A percentile compares a stretch with the other conserved stretches of the same genome.
Evolutionary conservation across 768 basidiomycete genomes (phyloP).

Genomic region (Vararia minispora): DNA sequence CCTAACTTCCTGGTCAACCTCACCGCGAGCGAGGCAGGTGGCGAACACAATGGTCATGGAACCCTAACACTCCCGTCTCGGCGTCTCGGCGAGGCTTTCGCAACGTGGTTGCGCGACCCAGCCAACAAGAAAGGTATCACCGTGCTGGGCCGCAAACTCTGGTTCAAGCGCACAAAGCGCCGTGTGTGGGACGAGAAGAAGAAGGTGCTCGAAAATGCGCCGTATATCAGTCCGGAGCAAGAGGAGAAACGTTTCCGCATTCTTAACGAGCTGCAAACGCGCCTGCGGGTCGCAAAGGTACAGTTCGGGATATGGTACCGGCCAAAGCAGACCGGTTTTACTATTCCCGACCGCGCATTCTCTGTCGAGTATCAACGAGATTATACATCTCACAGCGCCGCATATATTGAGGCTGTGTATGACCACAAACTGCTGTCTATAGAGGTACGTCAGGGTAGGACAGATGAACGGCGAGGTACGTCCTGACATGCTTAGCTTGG

Average conservation of each 20-base stretch:
- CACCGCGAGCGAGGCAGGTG: slow-evolving; percentile 35
- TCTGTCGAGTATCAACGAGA: slow-evolving; percentile 62
- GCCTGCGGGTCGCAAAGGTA: slow-evolving; percentile 45
- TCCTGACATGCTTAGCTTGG: slow-evolving; percentile 10
- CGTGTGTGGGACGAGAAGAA: slow-evolving; percentile 1
- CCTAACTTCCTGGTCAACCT: slow-evolving; percentile 56
- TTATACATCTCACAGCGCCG: slow-evolving; percentile 33
- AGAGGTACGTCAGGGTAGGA: slow-evolving; percentile 35
- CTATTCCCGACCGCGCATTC: slow-evolving; percentile 33
- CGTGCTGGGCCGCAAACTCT: slow-evolving; percentile 8
- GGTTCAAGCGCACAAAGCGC: slow-evolving; percentile 3
- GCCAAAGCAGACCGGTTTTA: slow-evolving; percentile 7
- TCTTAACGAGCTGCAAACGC: slow-evolving; percentile 31
- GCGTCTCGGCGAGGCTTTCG: slow-evolving; percentile 33
- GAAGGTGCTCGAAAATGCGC: slow-evolving; percentile 20
- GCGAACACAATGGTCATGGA: slow-evolving; percentile 46
- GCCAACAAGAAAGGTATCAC: slow-evolving; percentile 13
- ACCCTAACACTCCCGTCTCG: slow-evolving; percentile 20
- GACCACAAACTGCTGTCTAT: slow-evolving; percentile 57
- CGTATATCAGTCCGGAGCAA: slow-evolving; percentile 20
- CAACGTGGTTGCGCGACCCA: slow-evolving; percentile 28
- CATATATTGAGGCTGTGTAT: slow-evolving; percentile 52
- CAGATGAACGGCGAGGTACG: too few species aligned
- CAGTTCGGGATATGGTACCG: slow-evolving; percentile 59
- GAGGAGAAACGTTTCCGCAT: slow-evolving; percentile 24